phyloP scores from a whole-genome alignment of 306 rosid species.

The cucumber (Cucumis sativus) region DNA sequence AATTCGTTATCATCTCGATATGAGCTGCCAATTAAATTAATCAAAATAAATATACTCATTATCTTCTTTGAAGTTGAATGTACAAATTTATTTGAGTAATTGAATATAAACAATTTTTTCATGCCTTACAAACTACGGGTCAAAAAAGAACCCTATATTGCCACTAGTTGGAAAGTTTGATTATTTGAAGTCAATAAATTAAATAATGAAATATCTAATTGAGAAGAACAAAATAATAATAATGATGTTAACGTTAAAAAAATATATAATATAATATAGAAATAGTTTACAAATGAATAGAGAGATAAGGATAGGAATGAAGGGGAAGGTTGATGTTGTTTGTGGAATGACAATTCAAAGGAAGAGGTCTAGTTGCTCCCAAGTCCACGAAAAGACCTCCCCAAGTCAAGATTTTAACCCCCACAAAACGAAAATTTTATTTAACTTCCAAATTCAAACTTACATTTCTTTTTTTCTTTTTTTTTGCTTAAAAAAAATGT shows the following conservation, averaged over 20 bases:
- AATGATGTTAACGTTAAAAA: neutral
- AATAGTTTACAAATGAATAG: neutral
- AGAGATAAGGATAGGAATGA: neutral
- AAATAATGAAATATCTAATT: neutral
- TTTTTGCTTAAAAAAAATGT: no score
- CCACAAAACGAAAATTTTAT: neutral
- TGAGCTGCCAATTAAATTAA: no score
- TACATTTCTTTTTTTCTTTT: neutral
- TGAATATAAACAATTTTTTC: neutral
- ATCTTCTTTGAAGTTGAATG: neutral
- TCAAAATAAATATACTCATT: no score
- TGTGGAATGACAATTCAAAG: neutral
- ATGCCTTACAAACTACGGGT: fast-evolving
- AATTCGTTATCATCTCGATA: no score
- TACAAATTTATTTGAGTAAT: no score
- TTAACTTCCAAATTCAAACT: neutral
- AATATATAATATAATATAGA: neutral
- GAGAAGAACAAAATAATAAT: neutral
- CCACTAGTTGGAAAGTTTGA: neutral
- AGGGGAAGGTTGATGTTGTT: neutral
- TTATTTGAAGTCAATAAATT: neutral
- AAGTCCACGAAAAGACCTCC: neutral
- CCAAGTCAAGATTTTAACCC: neutral
- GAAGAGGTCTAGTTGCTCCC: neutral
- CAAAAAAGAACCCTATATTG: neutral